A percentile compares a stretch with the other conserved stretches of the same genome.
Conservation (phyloP, 1,284 basidiomycete species). For the Trichosporon asahii region DNA sequence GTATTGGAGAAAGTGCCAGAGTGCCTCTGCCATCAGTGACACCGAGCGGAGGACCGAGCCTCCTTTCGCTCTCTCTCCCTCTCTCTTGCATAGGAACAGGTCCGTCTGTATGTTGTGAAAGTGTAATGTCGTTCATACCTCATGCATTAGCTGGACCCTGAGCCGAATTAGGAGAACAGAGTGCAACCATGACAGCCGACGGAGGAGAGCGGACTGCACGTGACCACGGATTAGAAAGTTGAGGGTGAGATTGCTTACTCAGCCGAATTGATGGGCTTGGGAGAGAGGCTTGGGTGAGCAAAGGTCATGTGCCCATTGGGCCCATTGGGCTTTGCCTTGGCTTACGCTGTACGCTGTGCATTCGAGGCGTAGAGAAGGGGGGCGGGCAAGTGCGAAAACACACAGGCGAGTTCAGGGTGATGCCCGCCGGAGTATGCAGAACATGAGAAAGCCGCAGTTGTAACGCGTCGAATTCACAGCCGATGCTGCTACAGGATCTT, state of each 20-base stretch:
- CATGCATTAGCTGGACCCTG: background rate
- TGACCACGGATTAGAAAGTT: background rate
- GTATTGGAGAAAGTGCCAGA: background rate
- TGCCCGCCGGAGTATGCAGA: background rate
- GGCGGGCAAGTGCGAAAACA: background rate
- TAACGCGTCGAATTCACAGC: background rate
- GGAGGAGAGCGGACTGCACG: no score
- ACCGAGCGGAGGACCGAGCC: background rate
- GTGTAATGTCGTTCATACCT: background rate
- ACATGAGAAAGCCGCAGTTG: background rate
- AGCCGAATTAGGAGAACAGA: background rate
- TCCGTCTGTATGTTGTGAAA: background rate
- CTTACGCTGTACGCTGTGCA: no score
- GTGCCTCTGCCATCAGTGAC: no score
- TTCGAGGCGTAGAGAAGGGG: no score
- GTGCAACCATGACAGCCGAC: no score
- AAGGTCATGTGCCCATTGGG: background rate
- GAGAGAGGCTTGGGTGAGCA: no score
- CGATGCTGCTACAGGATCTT: background rate
- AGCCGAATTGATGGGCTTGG: background rate
- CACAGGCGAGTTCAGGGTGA: background rate
- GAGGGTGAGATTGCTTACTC: background rate
- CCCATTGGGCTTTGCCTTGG: background rate
- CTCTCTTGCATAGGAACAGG: no score
- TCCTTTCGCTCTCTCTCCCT: no score